Evolutionary conservation across 2,329 filamentous ascomycete genomes (phyloP).

Genomic region (Ilyonectria robusta): DNA sequence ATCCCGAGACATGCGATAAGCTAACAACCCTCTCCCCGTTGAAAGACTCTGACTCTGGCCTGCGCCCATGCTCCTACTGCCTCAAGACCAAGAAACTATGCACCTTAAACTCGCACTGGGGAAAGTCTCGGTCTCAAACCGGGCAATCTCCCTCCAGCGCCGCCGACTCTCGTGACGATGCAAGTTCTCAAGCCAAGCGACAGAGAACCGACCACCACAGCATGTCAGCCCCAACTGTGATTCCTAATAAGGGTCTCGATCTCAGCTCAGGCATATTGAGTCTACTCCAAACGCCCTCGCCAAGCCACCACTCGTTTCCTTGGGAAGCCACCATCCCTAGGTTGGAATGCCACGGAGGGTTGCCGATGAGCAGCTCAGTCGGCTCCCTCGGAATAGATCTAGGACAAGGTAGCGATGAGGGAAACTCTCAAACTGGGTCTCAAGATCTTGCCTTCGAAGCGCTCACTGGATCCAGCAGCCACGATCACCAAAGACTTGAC

Average conservation of each 20-base stretch:
- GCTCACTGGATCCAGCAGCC: neutral
- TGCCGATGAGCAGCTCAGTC: conserved; percentile 10
- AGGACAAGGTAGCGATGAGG: neutral
- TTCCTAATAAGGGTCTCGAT: conserved; percentile 13
- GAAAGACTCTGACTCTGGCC: conserved; percentile 10
- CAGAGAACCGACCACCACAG: conserved; percentile 17
- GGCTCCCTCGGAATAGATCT: conserved; percentile 11
- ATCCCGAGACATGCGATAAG: neutral
- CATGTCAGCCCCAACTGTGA: conserved; percentile 1
- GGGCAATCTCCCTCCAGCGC: conserved; percentile 12
- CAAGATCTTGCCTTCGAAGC: conserved; percentile 22
- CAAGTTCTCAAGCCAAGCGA: conserved; percentile 24
- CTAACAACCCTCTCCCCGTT: conserved; percentile 4
- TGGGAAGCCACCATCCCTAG: conserved; percentile 33
- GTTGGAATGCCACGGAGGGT: conserved; percentile 16
- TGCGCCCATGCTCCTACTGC: conserved; percentile 49
- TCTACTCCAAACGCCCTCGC: conserved; percentile 29
- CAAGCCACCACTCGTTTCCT: conserved; percentile 23
- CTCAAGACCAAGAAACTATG: conserved; percentile 49
- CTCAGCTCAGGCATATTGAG: conserved; percentile 23
- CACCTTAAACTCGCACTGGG: conserved; percentile 47
- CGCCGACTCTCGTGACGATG: conserved; percentile 1
- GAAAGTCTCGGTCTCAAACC: conserved; percentile 14
- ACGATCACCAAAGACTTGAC: conserved; percentile 9
- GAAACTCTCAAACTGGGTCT: conserved; percentile 3